Evolutionary conservation across 2,329 filamentous ascomycete genomes (phyloP), one percentile per base, ranked within the genome.

Genomic region (Coccinonectria pachysandricola): DNA sequence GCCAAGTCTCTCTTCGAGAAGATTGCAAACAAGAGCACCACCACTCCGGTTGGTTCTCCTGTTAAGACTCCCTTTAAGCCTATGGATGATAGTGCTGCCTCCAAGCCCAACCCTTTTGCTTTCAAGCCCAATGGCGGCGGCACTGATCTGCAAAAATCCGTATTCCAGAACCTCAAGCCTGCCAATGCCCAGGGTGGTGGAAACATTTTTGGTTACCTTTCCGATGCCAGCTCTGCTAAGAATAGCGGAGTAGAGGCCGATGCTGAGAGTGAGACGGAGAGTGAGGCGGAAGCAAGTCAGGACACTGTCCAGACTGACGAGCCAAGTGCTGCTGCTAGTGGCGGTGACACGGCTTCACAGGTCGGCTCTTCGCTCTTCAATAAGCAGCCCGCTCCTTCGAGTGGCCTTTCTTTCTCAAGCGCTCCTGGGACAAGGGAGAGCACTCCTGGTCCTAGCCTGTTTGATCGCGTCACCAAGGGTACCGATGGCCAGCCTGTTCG

Each of bases 201-300:
- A 23, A 75, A 76, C 42, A 73, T 75, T 25, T 78, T 78, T 42
- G 64, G 63, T 13, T 68, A 75, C 38, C 58, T 76, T 6, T 75
- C 71, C 2, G 68, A 71, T 41, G 58, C 55, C 16, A 70, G 67
- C 38, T 68, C 66, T 9, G 56, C 62, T 20, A 68, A 68, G 47
- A 69, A 63, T 26, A 73, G 69, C 35, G 64, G 63, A 1, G 50
- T 57, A 8, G 63, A 67, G 10, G 60, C 59, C 11, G 65, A 65
- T 26, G 54, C 48, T 6, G 62, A 68, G 35, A 60, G 55, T 34
- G 60, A 63, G 30, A 50, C 57, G 11, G 61, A 60, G 12, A 58
- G 58, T 3, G 61, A 65, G 15, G 47, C 34, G 9, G 55, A 60
- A 10, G 62, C 57, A 12, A 56, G 54, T 20, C 59, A 63, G 30